Conservation (phyloP, 345 rosid species). For the Lepidium sativum region DNA sequence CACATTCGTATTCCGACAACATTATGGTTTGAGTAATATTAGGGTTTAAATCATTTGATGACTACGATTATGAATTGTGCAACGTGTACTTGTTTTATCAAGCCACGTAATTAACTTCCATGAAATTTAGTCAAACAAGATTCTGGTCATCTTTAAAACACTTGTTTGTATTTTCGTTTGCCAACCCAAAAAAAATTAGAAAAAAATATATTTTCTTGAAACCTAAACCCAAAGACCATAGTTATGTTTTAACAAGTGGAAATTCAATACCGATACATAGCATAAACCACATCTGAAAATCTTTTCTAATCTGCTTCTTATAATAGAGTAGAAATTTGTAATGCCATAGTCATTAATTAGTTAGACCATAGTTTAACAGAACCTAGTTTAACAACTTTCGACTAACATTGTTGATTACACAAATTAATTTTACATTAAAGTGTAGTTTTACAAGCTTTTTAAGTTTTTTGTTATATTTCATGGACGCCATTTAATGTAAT, state of each 20-base stretch:
- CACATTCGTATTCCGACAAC: neutral
- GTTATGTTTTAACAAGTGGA: too few species aligned
- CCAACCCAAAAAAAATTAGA: neutral
- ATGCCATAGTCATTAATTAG: too few species aligned
- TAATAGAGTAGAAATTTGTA: too few species aligned
- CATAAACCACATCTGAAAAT: too few species aligned
- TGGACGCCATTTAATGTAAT: too few species aligned
- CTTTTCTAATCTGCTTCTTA: too few species aligned
- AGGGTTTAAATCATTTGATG: neutral
- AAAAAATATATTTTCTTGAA: neutral
- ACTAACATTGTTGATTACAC: neutral
- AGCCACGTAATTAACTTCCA: neutral
- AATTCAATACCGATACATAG: too few species aligned
- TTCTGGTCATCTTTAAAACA: neutral
- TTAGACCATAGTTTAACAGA: too few species aligned
- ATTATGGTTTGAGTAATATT: neutral
- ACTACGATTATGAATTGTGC: neutral
- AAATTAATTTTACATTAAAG: neutral
- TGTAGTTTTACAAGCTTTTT: too few species aligned
- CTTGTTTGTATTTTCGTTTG: neutral
- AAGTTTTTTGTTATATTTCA: too few species aligned
- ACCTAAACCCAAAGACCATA: neutral
- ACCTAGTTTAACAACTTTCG: neutral
- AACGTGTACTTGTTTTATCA: conserved; percentile 3
- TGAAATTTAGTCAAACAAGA: conserved; percentile 3